Evolutionary conservation across 1,284 basidiomycete species (phyloP), one percentile per base, ranked within the genome.

Genomic region (Vanrija sp.): DNA sequence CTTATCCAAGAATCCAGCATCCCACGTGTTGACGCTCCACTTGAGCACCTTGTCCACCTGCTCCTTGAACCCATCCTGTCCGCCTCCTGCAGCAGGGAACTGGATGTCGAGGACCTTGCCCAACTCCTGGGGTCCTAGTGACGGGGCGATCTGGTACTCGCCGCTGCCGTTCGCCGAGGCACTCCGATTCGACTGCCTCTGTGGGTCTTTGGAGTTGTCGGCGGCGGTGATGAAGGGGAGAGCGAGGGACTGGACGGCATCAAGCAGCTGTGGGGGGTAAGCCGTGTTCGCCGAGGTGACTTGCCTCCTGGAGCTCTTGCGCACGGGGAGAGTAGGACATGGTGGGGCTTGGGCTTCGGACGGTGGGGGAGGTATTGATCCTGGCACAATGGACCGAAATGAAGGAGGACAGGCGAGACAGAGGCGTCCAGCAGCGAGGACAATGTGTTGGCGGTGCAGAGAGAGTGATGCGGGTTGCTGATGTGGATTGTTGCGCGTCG

Each of bases 1-100:
- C 68, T 72, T 68, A 51, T 70, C 65, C 56, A 69, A 57, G 52
- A 69, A 69, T 12, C 66, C 66, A 41, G 65, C 63, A 38, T 63
- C 62, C 60, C 63, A 68, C 9, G 64, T 66, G 45, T 70, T 70
- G 14, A 68, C 66, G 22, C 53, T 57, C 22, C 63, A 60, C 38
- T 58, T 27, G 27, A 69, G 50, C 4, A 64, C 52, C 47, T 57
- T 49, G 25, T 65, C 45, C 12, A 64, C 54, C 41, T 61, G 42
- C 2, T 45, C 49, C 39, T 61, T n/a, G n/a, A 65, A 47, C 8
- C 61, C 61, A 3, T 56, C 58, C 39, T 53, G 53, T 4, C 63
- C 63, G 3, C 47, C 22, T 6, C 61, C 61, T 3, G 41, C 42
- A 3, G 23, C 25, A 6, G 61, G 51, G 4, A 63, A 37, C 9